Base-by-base conservation (phyloP, 805 yeast species). In the Sporopachydermia quercuum region DNA sequence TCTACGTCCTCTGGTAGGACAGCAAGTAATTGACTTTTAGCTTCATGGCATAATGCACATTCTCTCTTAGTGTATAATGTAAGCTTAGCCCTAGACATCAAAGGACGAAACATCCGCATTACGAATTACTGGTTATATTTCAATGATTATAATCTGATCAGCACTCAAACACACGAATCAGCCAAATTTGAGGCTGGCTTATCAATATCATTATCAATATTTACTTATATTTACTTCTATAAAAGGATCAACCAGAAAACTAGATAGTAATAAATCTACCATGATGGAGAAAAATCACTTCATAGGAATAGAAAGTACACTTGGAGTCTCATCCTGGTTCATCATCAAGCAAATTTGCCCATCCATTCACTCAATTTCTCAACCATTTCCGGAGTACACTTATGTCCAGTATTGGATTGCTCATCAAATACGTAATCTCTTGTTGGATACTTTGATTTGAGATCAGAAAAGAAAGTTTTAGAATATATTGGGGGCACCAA, bases 1-100 rank as follows among this genome's bases (percentile, higher is more conserved):
- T 42, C 44, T 17, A 38, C 18, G n/a, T 8, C 8, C n/a, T 23
- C n/a, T 8, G 13, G 13, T n/a, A 23, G n/a, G 13, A 23, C 30
- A 8, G 13, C 30, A 23, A n/a, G n/a, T 8, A 23, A n/a, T n/a
- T 23, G 30, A 8, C n/a, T n/a, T 23, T 23, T 23, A 8, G 30
- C 30, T 23, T 23, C 30, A 23, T 23, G n/a, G 30, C 30, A 23
- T n/a, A 23, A n/a, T n/a, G 13, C 30, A n/a, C 30, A 23, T 23
- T 23, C 30, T 8, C 13, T 8, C n/a, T 23, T 23, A 8, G 30
- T 23, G 30, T 8, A 23, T n/a, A 23, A n/a, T n/a, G 30, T 23
- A n/a, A 23, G 30, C 8, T n/a, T 8, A n/a, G 30, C 30, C n/a
- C n/a, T 23, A 8, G 30, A 23, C 13, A 23, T 8, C 8, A 23